These are phyloP conservation scores for Hapsidospora chrysogenum DNA, from an alignment of 495 filamentous ascomycete species.

Conservation along the genomic window DNA sequence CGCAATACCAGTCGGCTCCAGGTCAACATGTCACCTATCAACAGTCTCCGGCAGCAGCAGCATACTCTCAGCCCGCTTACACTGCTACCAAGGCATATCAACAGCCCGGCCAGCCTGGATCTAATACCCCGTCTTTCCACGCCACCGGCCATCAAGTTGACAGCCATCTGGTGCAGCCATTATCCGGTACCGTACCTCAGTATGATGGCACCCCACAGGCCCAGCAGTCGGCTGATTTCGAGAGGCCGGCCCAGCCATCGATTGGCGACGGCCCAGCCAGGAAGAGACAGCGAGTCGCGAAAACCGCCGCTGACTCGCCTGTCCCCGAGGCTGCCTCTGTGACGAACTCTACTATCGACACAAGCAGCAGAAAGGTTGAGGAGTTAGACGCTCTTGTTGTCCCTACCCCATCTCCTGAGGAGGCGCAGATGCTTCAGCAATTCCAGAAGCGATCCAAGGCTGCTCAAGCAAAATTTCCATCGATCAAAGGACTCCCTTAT, in stretches of 20 bases:
- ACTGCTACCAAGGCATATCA: no score
- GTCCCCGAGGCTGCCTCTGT: background rate
- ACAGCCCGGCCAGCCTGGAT: no score
- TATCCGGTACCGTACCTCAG: no score
- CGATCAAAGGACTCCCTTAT: background rate
- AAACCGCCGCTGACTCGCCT: background rate
- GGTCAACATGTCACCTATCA: no score
- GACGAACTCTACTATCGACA: background rate
- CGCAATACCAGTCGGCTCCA: no score
- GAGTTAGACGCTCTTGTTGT: background rate
- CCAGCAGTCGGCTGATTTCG: background rate
- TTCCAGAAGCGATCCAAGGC: constrained; percentile 2
- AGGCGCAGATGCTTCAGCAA: background rate
- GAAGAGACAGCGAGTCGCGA: background rate
- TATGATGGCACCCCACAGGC: background rate
- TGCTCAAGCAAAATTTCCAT: constrained; percentile 1
- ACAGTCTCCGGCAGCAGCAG: no score
- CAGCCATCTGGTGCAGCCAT: no score
- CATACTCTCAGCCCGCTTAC: no score
- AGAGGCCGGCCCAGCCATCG: background rate
- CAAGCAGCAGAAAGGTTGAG: background rate
- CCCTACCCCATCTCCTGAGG: background rate
- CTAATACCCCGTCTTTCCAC: no score
- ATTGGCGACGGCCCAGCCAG: background rate
- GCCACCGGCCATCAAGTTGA: no score